Conservation (phyloP, 768 basidiomycete species). For the Grammothele lineata region DNA sequence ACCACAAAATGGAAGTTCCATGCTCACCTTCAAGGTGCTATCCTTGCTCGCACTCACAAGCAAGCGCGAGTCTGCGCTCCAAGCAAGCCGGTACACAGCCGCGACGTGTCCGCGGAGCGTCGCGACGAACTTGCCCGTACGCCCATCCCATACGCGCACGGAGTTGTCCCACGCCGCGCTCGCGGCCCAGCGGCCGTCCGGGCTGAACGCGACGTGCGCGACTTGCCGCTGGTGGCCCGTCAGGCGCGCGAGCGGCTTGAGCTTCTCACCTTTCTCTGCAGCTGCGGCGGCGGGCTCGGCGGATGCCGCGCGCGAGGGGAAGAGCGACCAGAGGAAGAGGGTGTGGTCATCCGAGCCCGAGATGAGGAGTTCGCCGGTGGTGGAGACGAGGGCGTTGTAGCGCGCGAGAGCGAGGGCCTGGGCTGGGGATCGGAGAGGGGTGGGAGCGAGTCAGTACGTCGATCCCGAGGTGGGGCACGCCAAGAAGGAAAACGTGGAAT, state of each 20-base stretch:
- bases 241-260: conserved; percentile 71
- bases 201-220: conserved; percentile 90
- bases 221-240: conserved; percentile 96
- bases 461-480: too few species aligned
- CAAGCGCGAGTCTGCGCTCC: conserved; percentile 92
- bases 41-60: conserved; percentile 95
- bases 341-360: conserved; percentile 98
- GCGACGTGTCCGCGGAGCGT: conserved; percentile 91
- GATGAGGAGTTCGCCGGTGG: conserved; percentile 76
- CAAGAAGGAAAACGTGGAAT: too few species aligned
- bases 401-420: conserved; percentile 71
- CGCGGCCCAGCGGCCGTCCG: conserved; percentile 90
- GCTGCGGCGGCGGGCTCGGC: conserved; percentile 33
- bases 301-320: conserved; percentile 43
- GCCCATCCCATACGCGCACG: conserved; percentile 89
- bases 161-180: conserved; percentile 89
- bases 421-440: conserved; percentile 42
- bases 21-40: conserved; percentile 86
- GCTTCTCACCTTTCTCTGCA: conserved; percentile 39
- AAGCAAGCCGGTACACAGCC: conserved; percentile 90
- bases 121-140: conserved; percentile 82
- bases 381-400: conserved; percentile 66
- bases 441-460: not conserved
- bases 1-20: too few species aligned
- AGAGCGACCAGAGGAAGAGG: conserved; percentile 90